A percentile compares a stretch with the other conserved stretches of the same genome.
phyloP scores from a whole-genome alignment of 495 filamentous ascomycete species.

The Pseudoneurospora amorphoporcata region DNA sequence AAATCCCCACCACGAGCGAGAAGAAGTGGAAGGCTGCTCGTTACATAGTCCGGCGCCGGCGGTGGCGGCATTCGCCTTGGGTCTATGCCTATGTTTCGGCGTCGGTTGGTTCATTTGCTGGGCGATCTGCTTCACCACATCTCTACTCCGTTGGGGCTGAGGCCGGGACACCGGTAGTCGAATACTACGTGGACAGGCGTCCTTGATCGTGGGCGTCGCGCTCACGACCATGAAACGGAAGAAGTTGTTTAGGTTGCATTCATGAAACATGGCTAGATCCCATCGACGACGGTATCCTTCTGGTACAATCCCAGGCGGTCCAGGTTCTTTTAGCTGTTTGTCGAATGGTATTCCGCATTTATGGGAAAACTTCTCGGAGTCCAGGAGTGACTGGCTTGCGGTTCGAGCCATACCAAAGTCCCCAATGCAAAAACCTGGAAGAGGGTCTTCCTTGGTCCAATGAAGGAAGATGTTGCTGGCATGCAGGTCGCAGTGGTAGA shows the following conservation, averaged over 20 bases:
- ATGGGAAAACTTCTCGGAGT: not conserved
- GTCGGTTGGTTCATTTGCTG: not conserved
- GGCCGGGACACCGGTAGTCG: not conserved
- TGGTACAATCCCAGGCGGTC: not conserved
- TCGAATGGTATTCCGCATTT: not conserved
- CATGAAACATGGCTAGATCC: not conserved
- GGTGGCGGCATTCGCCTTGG: not conserved
- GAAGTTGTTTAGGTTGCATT: not conserved
- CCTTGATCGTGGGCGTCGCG: too few relatives aligned
- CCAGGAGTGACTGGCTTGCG: not conserved
- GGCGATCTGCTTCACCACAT: not conserved
- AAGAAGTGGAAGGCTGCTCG: not conserved
- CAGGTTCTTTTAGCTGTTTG: not conserved
- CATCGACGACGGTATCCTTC: not conserved
- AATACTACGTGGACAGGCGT: not conserved
- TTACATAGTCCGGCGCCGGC: not conserved
- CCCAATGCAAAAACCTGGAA: constrained; percentile 3
- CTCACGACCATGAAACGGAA: not conserved
- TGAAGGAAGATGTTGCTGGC: constrained; percentile 1
- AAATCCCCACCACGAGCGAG: not conserved
- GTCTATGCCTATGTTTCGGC: not conserved
- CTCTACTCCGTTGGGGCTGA: not conserved
- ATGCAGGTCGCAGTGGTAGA: constrained; percentile 9
- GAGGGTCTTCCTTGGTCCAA: not conserved
- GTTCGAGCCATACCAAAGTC: constrained; percentile 6